Conservation (phyloP, 352 stramenopile genomes). For the Globisporangium polare region DNA sequence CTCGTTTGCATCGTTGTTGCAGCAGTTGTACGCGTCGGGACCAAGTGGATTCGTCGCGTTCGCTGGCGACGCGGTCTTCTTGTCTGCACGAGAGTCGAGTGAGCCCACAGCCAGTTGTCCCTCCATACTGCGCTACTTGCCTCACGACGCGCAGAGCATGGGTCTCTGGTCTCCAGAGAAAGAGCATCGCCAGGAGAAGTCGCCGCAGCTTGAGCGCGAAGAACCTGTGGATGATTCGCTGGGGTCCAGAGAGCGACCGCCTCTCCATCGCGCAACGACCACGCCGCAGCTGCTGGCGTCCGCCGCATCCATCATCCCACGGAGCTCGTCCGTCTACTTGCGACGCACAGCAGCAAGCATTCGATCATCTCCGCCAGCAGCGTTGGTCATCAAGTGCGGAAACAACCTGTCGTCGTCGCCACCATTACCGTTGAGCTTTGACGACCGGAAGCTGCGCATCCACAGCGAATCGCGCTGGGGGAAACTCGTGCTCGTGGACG, state of each 20-base stretch:
- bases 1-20: conserved; percentile 31
- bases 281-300: neutral
- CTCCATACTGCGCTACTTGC: neutral
- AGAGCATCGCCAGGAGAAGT: neutral
- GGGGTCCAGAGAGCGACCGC: neutral
- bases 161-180: neutral
- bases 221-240: neutral
- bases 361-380: too few relatives aligned
- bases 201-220: neutral
- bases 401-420: too few relatives aligned
- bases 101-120: neutral
- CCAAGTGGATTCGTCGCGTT: conserved; percentile 41
- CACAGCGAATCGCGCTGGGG: conserved; percentile 19
- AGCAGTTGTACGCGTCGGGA: conserved; percentile 45
- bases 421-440: neutral
- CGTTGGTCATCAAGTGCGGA: neutral
- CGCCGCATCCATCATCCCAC: too few relatives aligned
- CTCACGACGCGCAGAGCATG: neutral
- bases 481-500: conserved; percentile 14
- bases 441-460: conserved; percentile 10
- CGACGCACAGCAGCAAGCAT: too few relatives aligned
- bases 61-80: conserved; percentile 27
- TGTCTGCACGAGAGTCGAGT: neutral
- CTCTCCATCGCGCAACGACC: too few relatives aligned
- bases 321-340: too few relatives aligned